Percentiles rank a stretch among this genome's conserved stretches.
These are phyloP conservation scores for Ramularia endophylla DNA, from an alignment of 2,329 filamentous ascomycete species.

Conservation along the genomic window DNA sequence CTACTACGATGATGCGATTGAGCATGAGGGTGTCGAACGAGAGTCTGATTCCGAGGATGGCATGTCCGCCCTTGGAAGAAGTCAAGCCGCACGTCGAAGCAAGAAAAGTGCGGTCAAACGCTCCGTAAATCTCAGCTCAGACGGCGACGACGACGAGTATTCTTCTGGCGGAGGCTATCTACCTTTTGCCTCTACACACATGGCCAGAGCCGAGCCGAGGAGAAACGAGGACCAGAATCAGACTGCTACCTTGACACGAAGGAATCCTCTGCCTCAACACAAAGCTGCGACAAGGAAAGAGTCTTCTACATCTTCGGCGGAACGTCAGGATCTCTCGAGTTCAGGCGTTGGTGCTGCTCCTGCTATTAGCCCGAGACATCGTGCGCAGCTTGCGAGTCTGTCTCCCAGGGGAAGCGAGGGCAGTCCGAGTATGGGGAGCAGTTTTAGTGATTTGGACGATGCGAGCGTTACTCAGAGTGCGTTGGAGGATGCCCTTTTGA, in stretches of 20 bases:
- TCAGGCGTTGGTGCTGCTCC: too few relatives aligned
- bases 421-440: constrained; percentile 75
- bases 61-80: constrained; percentile 34
- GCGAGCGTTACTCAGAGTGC: constrained; percentile 75
- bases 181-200: constrained; percentile 34
- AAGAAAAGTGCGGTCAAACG: too few relatives aligned
- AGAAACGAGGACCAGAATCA: not conserved
- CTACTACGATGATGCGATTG: constrained; percentile 24
- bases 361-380: constrained; percentile 44
- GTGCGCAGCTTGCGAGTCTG: constrained; percentile 52
- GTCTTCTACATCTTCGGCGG: constrained; percentile 38
- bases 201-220: constrained; percentile 18
- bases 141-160: constrained; percentile 48
- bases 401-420: constrained; percentile 62
- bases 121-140: not conserved
- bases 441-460: constrained; percentile 81
- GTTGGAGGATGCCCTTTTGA: constrained; percentile 70
- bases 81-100: constrained; percentile 28
- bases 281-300: constrained; percentile 11
- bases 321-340: constrained; percentile 29
- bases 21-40: constrained; percentile 22
- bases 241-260: not conserved
- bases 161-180: constrained; percentile 42
- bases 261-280: constrained; percentile 2
- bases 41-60: constrained; percentile 32